Base-by-base conservation (phyloP, 306 rosid genomes). In the Rosa rugosa region DNA sequence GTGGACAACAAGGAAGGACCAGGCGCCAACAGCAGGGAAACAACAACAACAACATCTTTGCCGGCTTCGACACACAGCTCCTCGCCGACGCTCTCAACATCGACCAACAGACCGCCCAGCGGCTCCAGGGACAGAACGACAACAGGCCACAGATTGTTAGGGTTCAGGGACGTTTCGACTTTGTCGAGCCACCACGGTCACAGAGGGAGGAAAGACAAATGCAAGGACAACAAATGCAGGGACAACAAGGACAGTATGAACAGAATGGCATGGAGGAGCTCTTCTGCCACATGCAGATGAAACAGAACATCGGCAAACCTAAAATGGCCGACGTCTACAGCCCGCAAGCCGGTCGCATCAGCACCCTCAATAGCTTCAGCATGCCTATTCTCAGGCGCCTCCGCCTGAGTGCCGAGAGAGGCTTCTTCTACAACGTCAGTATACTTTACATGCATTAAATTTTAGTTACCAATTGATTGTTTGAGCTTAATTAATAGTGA, bases 31-130 rank as follows among this genome's bases (percentile, higher is more conserved):
- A n/a, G 31, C 53, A 60, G 5, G 60, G 27, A 3, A 42, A 69
- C 17, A 45, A 12, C 66, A 34, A 13, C 65, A 78, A 73, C 75
- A 93, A 91, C 76, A 75, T 90, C 20, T 72, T 82, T 42, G 40
- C 79, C 23, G 97, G 93, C 3, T 82, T 91, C 73, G 40, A 56
- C 45, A 22, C 77, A 54, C 0, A 51, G 62, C 77, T 81, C 20
- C 42, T 91, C 6, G 84, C 92, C 3, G 83, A 88, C 8, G 79
- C 86, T 0, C 79, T 91, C 41, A 69, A 83, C 40, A 71, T 80
- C 6, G 72, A 86, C 16, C 22, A 18, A 0, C 86, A 93, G 42
- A 76, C 68, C 0, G 86, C 85, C 0, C 73, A 69, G 73, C 77
- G 27, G 68, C 81, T 91, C 11, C 85, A 80, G 47, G 85, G 86